Conservation (phyloP, 352 stramenopile genomes). For the Phytopythium sindhum region DNA sequence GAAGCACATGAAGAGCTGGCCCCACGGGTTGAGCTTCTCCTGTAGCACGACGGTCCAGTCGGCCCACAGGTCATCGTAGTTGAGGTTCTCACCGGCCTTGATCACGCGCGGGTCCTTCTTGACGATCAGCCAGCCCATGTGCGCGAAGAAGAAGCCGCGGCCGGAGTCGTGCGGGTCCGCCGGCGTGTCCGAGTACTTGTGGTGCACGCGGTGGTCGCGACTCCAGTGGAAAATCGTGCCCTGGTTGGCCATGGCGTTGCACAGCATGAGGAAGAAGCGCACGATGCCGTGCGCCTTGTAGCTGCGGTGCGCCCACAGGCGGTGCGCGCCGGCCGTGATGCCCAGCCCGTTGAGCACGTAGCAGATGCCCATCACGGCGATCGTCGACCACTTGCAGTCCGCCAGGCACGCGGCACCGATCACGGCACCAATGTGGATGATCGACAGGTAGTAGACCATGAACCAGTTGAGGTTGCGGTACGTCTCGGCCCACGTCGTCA, state of each 20-base stretch:
- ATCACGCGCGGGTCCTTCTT: slow-evolving; percentile 94
- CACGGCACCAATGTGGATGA: slow-evolving; percentile 90
- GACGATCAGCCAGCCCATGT: slow-evolving; percentile 97
- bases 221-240: slow-evolving; percentile 97
- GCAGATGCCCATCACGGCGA: slow-evolving; percentile 86
- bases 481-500: slow-evolving; percentile 58
- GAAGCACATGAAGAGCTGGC: slow-evolving; percentile 98
- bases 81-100: slow-evolving; percentile 87
- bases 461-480: slow-evolving; percentile 93
- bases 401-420: slow-evolving; percentile 79
- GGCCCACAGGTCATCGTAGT: slow-evolving; percentile 96
- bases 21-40: slow-evolving; percentile 97
- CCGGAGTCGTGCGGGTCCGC: slow-evolving; percentile 92
- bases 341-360: slow-evolving; percentile 95
- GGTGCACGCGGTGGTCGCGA: slow-evolving; percentile 96
- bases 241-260: slow-evolving; percentile 96
- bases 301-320: slow-evolving; percentile 96
- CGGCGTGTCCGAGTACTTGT: slow-evolving; percentile 96
- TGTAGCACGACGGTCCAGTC: slow-evolving; percentile 96
- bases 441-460: slow-evolving; percentile 95
- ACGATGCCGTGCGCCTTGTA: slow-evolving; percentile 92
- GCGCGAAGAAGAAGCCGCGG: slow-evolving; percentile 96
- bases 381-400: slow-evolving; percentile 79
- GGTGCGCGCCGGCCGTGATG: slow-evolving; percentile 96
- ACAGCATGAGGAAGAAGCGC: slow-evolving; percentile 94